Percentiles rank a stretch among this genome's conserved stretches.
Conservation (phyloP, 2,329 filamentous ascomycete species). For the Colletotrichum scovillei region DNA sequence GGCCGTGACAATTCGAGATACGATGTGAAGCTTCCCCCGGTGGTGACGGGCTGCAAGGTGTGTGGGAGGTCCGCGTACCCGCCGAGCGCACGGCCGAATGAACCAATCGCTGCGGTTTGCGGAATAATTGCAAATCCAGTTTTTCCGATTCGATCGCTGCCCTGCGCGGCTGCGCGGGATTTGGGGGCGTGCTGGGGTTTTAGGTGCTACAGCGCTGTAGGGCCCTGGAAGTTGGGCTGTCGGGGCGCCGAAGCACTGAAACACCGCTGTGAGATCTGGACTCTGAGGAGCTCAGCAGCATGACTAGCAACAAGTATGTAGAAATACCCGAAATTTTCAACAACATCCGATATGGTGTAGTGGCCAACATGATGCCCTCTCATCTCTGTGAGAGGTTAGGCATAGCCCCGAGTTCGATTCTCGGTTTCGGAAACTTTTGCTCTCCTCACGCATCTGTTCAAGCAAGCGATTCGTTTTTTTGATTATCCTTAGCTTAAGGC, state of each 20-base stretch:
- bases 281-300: accelerated
- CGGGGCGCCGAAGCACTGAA: neutral
- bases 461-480: no score
- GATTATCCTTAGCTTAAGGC: neutral
- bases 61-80: conserved; percentile 15
- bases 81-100: neutral
- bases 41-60: conserved; percentile 1
- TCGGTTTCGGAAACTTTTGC: conserved; percentile 28
- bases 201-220: neutral
- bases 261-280: neutral
- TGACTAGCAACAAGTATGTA: no score
- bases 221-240: neutral
- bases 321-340: neutral
- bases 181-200: no score
- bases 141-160: conserved; percentile 30
- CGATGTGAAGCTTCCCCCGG: conserved; percentile 30
- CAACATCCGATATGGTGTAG: conserved; percentile 34
- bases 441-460: no score
- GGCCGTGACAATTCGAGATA: conserved; percentile 1
- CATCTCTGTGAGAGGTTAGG: conserved; percentile 9
- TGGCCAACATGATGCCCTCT: conserved; percentile 37
- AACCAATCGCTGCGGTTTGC: neutral
- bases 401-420: conserved; percentile 35
- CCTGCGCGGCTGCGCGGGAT: neutral
- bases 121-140: conserved; percentile 36